These are phyloP conservation scores for Rhynchosporium graminicola DNA, from an alignment of 2,329 filamentous ascomycete genomes.

Conservation along the genomic window DNA sequence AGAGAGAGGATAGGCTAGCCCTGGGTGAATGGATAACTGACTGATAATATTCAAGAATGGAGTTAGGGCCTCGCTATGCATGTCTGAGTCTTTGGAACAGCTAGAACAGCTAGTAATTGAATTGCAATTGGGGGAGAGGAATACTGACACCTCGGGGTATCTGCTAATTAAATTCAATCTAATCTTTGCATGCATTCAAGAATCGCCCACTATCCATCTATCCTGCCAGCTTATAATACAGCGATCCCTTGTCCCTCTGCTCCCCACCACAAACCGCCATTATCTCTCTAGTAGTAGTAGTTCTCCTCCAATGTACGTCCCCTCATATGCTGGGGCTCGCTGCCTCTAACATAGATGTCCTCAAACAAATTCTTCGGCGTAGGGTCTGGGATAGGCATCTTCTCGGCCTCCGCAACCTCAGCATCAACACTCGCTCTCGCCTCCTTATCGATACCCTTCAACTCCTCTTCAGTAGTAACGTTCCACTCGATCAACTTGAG, in stretches of 20 bases:
- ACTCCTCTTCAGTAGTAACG: constrained; percentile 87
- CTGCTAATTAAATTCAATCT: constrained; percentile 3
- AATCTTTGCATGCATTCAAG: constrained; percentile 5
- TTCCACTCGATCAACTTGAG: constrained; percentile 97
- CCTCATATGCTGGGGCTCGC: constrained; percentile 84
- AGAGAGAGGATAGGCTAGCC: no score
- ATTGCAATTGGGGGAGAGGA: background rate
- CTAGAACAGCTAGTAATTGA: background rate
- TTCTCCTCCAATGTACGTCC: constrained; percentile 91
- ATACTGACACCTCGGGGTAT: background rate
- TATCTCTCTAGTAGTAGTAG: constrained; percentile 57
- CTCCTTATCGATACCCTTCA: constrained; percentile 95
- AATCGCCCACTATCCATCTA: constrained; percentile 8
- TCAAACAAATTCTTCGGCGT: constrained; percentile 86
- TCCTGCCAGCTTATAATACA: constrained; percentile 7
- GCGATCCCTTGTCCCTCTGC: background rate
- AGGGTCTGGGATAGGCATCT: constrained; percentile 77
- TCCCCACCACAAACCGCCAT: background rate
- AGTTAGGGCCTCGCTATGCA: no score
- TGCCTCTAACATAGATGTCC: constrained; percentile 91
- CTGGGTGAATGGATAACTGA: no score
- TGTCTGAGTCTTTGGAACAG: background rate
- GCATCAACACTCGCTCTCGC: constrained; percentile 81
- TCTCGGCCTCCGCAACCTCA: constrained; percentile 88
- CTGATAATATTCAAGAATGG: no score